A percentile compares a stretch with the other conserved stretches of the same genome.
Conservation (phyloP, 1,284 basidiomycete genomes). For the Phellinidium pouzarii region DNA sequence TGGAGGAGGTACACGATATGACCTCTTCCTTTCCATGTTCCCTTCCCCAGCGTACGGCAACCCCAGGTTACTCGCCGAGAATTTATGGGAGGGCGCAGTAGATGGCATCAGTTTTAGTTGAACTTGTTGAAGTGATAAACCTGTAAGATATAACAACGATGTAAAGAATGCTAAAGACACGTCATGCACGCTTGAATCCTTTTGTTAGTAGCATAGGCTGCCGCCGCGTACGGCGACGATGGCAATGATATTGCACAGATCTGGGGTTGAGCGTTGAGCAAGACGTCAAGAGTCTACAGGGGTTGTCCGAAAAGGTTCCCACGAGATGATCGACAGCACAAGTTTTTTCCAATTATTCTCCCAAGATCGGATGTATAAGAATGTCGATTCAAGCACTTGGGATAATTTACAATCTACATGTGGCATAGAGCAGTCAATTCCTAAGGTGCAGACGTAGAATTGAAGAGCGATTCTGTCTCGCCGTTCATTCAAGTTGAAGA, state of each 20-base stretch:
- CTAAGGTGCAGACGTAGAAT: no score
- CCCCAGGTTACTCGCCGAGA: slow-evolving; percentile 7
- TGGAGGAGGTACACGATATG: slow-evolving; percentile 16
- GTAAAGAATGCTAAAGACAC: background rate
- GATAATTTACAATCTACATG: no score
- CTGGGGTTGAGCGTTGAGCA: background rate
- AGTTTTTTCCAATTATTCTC: no score
- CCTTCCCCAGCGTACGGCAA: slow-evolving; percentile 4
- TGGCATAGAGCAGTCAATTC: no score
- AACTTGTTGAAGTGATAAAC: background rate
- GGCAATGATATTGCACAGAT: background rate
- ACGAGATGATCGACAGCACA: background rate
- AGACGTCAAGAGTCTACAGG: background rate
- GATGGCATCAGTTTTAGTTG: slow-evolving; percentile 5
- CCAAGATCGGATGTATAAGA: no score
- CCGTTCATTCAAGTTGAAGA: no score
- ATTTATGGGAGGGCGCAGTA: slow-evolving; percentile 7
- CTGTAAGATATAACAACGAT: background rate
- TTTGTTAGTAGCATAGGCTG: background rate
- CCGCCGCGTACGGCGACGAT: background rate
- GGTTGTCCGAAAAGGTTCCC: background rate
- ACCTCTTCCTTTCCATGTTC: slow-evolving; percentile 11
- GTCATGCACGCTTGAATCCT: slow-evolving; percentile 6
- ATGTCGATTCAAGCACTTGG: no score
- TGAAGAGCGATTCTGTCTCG: no score